Conservation (phyloP, 345 rosid species). For the Salix arbutifolia region DNA sequence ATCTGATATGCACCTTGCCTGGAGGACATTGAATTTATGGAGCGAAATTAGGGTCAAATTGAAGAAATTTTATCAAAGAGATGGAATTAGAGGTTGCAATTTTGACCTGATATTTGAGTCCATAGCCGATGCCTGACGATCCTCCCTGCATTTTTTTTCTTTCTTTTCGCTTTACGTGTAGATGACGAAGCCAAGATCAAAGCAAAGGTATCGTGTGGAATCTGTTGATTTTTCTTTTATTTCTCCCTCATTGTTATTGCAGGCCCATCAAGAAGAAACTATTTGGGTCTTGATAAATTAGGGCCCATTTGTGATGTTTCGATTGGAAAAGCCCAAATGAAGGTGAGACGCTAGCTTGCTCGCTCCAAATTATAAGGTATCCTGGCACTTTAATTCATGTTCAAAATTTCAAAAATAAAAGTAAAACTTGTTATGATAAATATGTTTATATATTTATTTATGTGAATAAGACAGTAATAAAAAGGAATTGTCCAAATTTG, state of each 20-base stretch:
- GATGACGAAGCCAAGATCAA: background rate
- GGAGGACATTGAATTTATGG: slow-evolving; percentile 5
- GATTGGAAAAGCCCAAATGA: background rate
- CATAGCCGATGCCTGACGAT: slow-evolving; percentile 79
- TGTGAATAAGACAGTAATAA: too few relatives aligned
- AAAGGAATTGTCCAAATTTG: too few relatives aligned
- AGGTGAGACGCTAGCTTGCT: background rate
- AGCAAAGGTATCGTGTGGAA: background rate
- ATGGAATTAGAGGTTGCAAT: background rate
- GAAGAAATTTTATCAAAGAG: background rate
- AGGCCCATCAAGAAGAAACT: background rate
- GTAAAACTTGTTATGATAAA: too few relatives aligned
- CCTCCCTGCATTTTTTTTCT: slow-evolving; percentile 67
- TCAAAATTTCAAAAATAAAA: too few relatives aligned
- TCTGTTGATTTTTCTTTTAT: background rate
- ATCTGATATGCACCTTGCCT: slow-evolving; percentile 94
- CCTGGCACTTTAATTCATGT: too few relatives aligned
- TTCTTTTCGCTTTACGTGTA: background rate
- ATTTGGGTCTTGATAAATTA: too few relatives aligned
- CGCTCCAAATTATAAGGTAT: background rate
- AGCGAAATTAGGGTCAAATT: background rate
- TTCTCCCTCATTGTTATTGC: background rate
- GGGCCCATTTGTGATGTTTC: background rate
- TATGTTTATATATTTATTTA: too few relatives aligned
- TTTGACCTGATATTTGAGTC: slow-evolving; percentile 82